Conservation (phyloP, 2,329 filamentous ascomycete genomes). For the Penicillium sp. region DNA sequence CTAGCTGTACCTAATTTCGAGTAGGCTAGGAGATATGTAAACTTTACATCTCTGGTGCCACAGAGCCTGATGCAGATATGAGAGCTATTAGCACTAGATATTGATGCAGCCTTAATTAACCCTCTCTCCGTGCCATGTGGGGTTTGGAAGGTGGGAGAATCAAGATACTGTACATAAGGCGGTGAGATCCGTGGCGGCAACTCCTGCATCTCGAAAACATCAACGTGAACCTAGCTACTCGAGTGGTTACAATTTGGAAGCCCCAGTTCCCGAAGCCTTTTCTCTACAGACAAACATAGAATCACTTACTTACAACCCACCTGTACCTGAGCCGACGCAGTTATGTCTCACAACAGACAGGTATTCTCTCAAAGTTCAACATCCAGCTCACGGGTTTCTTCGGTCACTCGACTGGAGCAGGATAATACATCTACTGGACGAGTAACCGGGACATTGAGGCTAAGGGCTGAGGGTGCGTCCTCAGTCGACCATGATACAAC, state of each 20-base stretch:
- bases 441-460: constrained; percentile 37
- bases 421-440: constrained; percentile 26
- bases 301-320: neutral
- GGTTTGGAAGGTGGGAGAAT: too few relatives aligned
- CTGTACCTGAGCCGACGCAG: neutral
- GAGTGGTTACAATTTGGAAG: too few relatives aligned
- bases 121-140: too few relatives aligned
- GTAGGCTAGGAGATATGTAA: constrained; percentile 9
- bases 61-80: neutral
- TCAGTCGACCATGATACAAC: constrained; percentile 27
- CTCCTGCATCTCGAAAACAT: too few relatives aligned
- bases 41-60: neutral
- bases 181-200: too few relatives aligned
- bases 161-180: too few relatives aligned
- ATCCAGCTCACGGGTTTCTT: constrained; percentile 31
- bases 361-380: constrained; percentile 4
- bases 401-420: constrained; percentile 28
- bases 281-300: too few relatives aligned
- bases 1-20: constrained; percentile 11
- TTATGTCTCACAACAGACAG: constrained; percentile 45
- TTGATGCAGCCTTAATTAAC: too few relatives aligned
- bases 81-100: neutral
- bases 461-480: constrained; percentile 33
- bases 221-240: too few relatives aligned
- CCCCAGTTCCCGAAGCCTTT: too few relatives aligned